Evolutionary conservation across 2,329 filamentous ascomycete genomes (phyloP).

Genomic region (Microsporum ferrugineum): DNA sequence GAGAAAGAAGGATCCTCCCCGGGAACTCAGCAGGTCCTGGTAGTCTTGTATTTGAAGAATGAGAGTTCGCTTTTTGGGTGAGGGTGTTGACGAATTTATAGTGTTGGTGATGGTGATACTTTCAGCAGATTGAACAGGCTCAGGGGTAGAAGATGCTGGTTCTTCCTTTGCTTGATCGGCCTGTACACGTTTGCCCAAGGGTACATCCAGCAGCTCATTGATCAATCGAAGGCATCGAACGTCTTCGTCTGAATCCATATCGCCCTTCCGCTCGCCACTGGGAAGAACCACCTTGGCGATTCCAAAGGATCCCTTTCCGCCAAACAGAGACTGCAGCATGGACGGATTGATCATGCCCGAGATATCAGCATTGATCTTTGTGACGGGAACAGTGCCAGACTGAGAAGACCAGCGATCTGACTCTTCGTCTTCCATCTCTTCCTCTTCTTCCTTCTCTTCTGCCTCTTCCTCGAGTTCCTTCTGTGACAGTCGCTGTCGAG

Average conservation of each 20-base stretch:
- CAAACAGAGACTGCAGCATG: constrained; percentile 12
- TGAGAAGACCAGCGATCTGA: constrained; percentile 13
- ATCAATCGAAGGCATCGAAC: constrained; percentile 26
- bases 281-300: constrained; percentile 13
- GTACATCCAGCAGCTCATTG: constrained; percentile 25
- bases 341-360: constrained; percentile 3
- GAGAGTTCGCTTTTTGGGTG: constrained; percentile 32
- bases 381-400: not conserved
- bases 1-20: constrained; percentile 59
- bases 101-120: not conserved
- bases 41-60: constrained; percentile 75
- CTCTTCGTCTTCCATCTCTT: constrained; percentile 10
- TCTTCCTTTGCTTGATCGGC: not conserved
- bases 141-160: not conserved
- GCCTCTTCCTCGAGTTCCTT: constrained; percentile 36
- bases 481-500: constrained; percentile 21
- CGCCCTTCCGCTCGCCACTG: constrained; percentile 2
- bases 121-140: not conserved
- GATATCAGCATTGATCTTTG: not conserved
- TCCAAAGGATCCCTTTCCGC: constrained; percentile 11
- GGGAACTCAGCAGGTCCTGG: constrained; percentile 59
- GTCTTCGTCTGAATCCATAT: constrained; percentile 15
- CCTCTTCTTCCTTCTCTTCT: constrained; percentile 27
- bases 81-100: not conserved
- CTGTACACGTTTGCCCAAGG: constrained; percentile 8